Base-by-base conservation (phyloP, 2,329 filamentous ascomycete genomes). In the Aspergillus floridensis region DNA sequence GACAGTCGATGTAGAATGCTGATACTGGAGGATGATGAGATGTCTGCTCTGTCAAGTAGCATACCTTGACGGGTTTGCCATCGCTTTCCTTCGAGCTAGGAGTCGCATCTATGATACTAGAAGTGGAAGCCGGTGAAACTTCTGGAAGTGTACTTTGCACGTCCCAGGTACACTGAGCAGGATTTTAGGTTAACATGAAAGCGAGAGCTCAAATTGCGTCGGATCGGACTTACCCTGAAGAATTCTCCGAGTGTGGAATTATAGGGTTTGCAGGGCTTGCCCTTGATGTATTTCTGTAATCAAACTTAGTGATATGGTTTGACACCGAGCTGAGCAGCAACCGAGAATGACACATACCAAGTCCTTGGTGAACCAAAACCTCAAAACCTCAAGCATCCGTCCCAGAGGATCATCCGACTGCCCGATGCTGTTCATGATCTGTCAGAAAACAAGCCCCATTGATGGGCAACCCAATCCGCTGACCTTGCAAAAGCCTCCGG, bases 311-410 rank as follows among this genome's bases (percentile, higher is more conserved):
- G 29, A 53, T 48, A 59, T 49, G 29, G 32, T 22, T 47, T 29
- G 7, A 29, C 35, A 31, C n/a, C 21, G n/a, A 14, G 14, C 2
- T 35, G 26, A 53, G 16, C 12, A 52, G 21, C 26, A 53, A 14
- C 16, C 44, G 26, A 48, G 26, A 44, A 12, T 50, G 58, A 58
- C 48, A 65, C 73, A 66, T 79, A 86, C 84, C 76, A 99, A 76
- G 76, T 99, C 95, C 77, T 99, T 99, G 63, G 95, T 98, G 71
- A 98, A 96, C 95, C 95, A 99, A 78, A 98, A 99, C 61, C 93
- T 88, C 68, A 98, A 79, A 31, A 96, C 92, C 71, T 93, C 93
- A 54, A 99, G 85, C 91, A 97, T 97, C 67, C 95, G 92, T 68
- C 95, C 93, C 57, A 98, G 81, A 11, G 90, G 86, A 68, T 98